phyloP scores from a whole-genome alignment of 2,329 filamentous ascomycete species.

The Elsinoe ampelina region DNA sequence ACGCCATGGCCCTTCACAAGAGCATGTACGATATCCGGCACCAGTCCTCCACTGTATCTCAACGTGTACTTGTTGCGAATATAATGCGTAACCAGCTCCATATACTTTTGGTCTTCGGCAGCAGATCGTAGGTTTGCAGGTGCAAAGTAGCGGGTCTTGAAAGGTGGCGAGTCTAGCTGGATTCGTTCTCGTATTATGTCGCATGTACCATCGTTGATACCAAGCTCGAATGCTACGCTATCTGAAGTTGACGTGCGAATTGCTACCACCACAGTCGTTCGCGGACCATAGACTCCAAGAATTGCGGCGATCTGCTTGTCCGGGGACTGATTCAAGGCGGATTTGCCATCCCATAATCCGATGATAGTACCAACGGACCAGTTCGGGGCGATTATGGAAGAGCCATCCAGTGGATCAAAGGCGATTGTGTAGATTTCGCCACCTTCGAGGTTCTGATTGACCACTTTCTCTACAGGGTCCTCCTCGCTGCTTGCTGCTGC shows the following conservation, averaged over 20 bases:
- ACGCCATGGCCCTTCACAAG: slow-evolving; percentile 54
- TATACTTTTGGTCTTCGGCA: slow-evolving; percentile 42
- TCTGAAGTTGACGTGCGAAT: slow-evolving; percentile 37
- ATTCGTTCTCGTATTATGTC: slow-evolving; percentile 37
- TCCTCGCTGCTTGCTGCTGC: slow-evolving; percentile 51
- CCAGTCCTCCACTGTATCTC: slow-evolving; percentile 51
- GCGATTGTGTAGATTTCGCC: slow-evolving; percentile 48
- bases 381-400: slow-evolving; percentile 43
- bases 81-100: slow-evolving; percentile 41
- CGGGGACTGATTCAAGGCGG: slow-evolving; percentile 22
- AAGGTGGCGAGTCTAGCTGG: slow-evolving; percentile 30
- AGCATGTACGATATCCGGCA: slow-evolving; percentile 52
- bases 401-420: slow-evolving; percentile 56
- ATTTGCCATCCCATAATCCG: slow-evolving; percentile 41
- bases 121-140: slow-evolving; percentile 53
- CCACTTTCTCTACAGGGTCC: slow-evolving; percentile 44
- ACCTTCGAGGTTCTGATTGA: slow-evolving; percentile 20
- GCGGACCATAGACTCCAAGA: slow-evolving; percentile 28
- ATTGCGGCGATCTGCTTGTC: slow-evolving; percentile 26
- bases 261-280: slow-evolving; percentile 43
- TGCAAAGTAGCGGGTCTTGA: slow-evolving; percentile 50
- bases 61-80: slow-evolving; percentile 49
- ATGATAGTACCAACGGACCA: slow-evolving; percentile 46
- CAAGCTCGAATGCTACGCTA: slow-evolving; percentile 45
- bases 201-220: slow-evolving; percentile 26